These are phyloP conservation scores for Globisporangium abappressorium DNA, from an alignment of 352 stramenopile species.

Conservation along the genomic window DNA sequence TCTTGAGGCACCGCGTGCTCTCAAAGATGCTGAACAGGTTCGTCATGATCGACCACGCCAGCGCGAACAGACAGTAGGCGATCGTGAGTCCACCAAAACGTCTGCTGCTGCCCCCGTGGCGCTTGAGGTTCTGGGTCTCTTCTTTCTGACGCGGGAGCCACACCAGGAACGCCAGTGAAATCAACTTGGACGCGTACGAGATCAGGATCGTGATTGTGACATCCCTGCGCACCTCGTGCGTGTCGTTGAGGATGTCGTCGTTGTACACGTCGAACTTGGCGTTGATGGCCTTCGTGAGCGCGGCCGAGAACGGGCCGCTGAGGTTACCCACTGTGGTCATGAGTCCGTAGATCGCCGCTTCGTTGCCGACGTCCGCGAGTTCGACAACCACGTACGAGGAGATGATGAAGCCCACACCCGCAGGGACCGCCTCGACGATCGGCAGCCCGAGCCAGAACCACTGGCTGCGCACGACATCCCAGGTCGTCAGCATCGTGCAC, in stretches of 20 bases:
- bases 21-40: slow-evolving; percentile 2
- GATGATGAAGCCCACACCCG: not conserved
- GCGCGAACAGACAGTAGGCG: not conserved
- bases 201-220: not conserved
- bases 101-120: not conserved
- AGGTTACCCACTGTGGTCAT: not conserved
- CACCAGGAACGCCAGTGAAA: not conserved
- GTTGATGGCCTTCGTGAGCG: not conserved
- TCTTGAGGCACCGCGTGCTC: not conserved
- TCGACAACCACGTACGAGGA: not conserved
- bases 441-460: not conserved
- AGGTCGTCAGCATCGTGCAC: slow-evolving; percentile 2
- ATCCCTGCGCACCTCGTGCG: not conserved
- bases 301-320: not conserved
- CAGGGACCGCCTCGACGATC: not conserved
- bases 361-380: not conserved
- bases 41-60: not conserved
- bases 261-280: not conserved
- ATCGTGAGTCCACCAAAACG: not conserved
- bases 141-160: not conserved
- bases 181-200: not conserved
- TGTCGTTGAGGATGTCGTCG: not conserved
- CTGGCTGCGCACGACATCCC: not conserved
- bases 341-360: not conserved
- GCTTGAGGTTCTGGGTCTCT: not conserved